phyloP scores from a whole-genome alignment of 345 rosid species.

The Acer negundo region DNA sequence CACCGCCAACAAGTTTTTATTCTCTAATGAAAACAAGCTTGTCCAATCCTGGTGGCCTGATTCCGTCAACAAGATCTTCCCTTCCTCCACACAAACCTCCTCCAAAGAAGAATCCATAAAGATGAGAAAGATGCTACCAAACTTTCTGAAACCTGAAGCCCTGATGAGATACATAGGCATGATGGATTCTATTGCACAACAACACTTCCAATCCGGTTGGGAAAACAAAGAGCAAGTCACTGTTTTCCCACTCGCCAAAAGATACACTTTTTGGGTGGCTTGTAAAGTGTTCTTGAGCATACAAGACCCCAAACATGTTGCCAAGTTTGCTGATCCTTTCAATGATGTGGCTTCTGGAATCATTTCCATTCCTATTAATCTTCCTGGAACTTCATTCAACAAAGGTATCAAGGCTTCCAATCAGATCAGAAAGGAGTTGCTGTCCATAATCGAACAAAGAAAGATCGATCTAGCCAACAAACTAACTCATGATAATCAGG shows the following conservation, averaged over 20 bases:
- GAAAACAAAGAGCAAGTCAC: slow-evolving; percentile 5
- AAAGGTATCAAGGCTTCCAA: slow-evolving; percentile 15
- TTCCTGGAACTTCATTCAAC: slow-evolving; percentile 25
- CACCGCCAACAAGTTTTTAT: slow-evolving; percentile 46
- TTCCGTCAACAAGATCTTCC: slow-evolving; percentile 51
- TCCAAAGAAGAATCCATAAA: slow-evolving; percentile 44
- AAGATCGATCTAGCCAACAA: slow-evolving; percentile 22
- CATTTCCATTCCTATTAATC: slow-evolving; percentile 17
- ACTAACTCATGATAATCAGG: slow-evolving; percentile 14
- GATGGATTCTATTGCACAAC: slow-evolving; percentile 19
- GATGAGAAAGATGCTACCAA: slow-evolving; percentile 35
- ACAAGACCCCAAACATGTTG: slow-evolving; percentile 17
- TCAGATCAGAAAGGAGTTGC: slow-evolving; percentile 22
- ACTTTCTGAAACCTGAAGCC: slow-evolving; percentile 29
- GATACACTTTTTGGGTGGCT: slow-evolving; percentile 28
- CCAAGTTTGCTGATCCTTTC: slow-evolving; percentile 17
- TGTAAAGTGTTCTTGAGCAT: slow-evolving; percentile 23
- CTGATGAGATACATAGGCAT: slow-evolving; percentile 23
- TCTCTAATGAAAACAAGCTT: slow-evolving; percentile 51
- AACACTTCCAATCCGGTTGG: slow-evolving; percentile 10
- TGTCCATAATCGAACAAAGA: slow-evolving; percentile 20
- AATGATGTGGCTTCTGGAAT: slow-evolving; percentile 23
- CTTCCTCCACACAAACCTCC: slow-evolving; percentile 37
- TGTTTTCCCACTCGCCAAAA: slow-evolving; percentile 17
- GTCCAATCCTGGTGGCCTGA: slow-evolving; percentile 57